Evolutionary conservation across 2,329 filamentous ascomycete genomes (phyloP).

Genomic region (Diaporthe capsici): DNA sequence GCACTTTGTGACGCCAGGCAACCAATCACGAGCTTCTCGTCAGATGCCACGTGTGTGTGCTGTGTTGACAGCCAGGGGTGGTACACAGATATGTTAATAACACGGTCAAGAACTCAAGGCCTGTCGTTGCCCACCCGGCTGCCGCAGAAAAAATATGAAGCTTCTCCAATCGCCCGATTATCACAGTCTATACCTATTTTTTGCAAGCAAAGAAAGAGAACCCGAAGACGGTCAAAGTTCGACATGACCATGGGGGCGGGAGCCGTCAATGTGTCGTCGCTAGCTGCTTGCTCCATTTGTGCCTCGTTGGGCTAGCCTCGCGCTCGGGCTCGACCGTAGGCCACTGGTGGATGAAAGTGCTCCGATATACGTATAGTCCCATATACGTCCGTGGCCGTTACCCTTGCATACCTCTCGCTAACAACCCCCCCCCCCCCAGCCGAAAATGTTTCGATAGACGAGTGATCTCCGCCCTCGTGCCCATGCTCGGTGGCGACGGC

Average conservation of each 20-base stretch:
- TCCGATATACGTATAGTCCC: slow-evolving; percentile 2
- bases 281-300: background rate
- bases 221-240: background rate
- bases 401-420: slow-evolving; percentile 4
- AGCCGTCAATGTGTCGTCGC: background rate
- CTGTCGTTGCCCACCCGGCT: background rate
- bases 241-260: background rate
- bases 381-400: background rate
- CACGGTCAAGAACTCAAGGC: background rate
- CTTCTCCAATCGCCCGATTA: background rate
- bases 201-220: background rate
- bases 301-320: slow-evolving; percentile 2
- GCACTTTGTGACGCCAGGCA: background rate
- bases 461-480: background rate
- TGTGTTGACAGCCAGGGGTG: no score
- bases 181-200: background rate
- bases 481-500: background rate
- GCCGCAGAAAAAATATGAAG: no score
- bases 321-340: slow-evolving; percentile 2
- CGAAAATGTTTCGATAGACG: slow-evolving; percentile 12
- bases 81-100: background rate
- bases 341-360: background rate
- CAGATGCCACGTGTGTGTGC: background rate
- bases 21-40: background rate
- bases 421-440: background rate